These are phyloP conservation scores for Naegleria fowleri DNA, from an alignment of 208 protist genomes.

Conservation along the genomic window DNA sequence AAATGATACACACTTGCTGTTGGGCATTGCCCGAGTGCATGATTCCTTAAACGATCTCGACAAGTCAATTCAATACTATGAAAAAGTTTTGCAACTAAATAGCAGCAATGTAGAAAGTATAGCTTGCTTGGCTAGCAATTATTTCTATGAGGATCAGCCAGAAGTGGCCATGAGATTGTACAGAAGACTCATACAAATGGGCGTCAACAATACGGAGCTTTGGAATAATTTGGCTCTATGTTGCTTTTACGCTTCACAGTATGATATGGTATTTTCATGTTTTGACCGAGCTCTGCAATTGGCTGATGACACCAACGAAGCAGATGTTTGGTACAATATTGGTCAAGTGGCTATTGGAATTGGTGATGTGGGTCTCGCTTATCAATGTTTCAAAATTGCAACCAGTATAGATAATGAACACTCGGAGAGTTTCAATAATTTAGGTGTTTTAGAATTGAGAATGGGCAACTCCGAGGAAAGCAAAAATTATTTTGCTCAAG, in stretches of 20 bases:
- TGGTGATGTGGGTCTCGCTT: slow-evolving; percentile 75
- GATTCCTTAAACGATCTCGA: slow-evolving; percentile 76
- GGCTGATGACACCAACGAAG: slow-evolving; percentile 58
- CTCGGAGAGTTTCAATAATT: slow-evolving; percentile 85
- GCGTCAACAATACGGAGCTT: slow-evolving; percentile 74
- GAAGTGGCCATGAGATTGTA: slow-evolving; percentile 86
- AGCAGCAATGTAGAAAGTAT: slow-evolving; percentile 84
- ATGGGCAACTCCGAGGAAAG: slow-evolving; percentile 55
- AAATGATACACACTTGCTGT: slow-evolving; percentile 71
- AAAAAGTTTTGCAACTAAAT: slow-evolving; percentile 71
- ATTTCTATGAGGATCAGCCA: slow-evolving; percentile 88
- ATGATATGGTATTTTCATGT: slow-evolving; percentile 83
- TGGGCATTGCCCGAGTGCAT: slow-evolving; percentile 74
- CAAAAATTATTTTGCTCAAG: slow-evolving; percentile 59
- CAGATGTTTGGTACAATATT: slow-evolving; percentile 92
- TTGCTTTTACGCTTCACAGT: slow-evolving; percentile 82
- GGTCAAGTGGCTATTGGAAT: slow-evolving; percentile 82
- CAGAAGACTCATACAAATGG: slow-evolving; percentile 85
- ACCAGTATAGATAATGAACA: slow-evolving; percentile 71
- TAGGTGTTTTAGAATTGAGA: slow-evolving; percentile 75
- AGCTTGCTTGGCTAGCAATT: slow-evolving; percentile 78
- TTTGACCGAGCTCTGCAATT: slow-evolving; percentile 72
- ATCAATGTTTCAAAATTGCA: slow-evolving; percentile 81
- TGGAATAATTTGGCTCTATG: slow-evolving; percentile 91
- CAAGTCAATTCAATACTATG: slow-evolving; percentile 66